These are phyloP conservation scores for Apiosordaria backusii DNA, from an alignment of 495 filamentous ascomycete species.

Conservation along the genomic window DNA sequence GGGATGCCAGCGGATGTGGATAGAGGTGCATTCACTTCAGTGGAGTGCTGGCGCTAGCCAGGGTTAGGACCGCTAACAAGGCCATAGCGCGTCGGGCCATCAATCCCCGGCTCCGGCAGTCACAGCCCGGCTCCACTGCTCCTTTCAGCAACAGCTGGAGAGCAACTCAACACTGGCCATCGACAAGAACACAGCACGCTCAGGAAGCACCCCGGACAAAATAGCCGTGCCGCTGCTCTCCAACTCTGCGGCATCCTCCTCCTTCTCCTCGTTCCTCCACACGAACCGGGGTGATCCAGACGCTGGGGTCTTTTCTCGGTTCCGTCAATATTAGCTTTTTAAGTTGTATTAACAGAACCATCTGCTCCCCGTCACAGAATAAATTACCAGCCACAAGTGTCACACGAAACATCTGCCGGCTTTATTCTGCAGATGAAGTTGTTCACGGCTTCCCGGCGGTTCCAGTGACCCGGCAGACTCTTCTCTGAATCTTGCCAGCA, in stretches of 20 bases:
- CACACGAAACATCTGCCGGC: constrained; percentile 33
- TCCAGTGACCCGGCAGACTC: background rate
- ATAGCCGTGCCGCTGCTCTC: constrained; percentile 33
- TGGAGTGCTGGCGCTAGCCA: constrained; percentile 6
- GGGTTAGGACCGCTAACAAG: background rate
- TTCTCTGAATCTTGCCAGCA: background rate
- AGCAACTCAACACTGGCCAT: background rate
- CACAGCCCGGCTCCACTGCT: constrained; percentile 10
- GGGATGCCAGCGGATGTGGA: background rate
- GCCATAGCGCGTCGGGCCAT: background rate
- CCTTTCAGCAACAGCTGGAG: background rate
- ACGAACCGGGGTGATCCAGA: constrained; percentile 17
- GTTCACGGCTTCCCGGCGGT: constrained; percentile 7
- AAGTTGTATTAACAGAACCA: constrained; percentile 15
- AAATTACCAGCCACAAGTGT: constrained; percentile 26
- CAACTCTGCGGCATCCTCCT: constrained; percentile 8
- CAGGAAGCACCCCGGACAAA: constrained; percentile 15
- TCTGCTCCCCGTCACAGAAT: constrained; percentile 18
- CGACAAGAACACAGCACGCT: background rate
- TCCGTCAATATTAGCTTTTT: constrained; percentile 23
- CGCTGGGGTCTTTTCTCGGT: constrained; percentile 22
- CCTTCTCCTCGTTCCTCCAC: no score
- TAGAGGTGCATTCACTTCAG: constrained; percentile 5
- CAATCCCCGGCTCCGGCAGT: constrained; percentile 22
- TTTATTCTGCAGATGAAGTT: constrained; percentile 33